Percentiles rank a stretch among this genome's conserved stretches.
Evolutionary conservation across 2,329 filamentous ascomycete species (phyloP).

Genomic region (Stenocarpella maydis): DNA sequence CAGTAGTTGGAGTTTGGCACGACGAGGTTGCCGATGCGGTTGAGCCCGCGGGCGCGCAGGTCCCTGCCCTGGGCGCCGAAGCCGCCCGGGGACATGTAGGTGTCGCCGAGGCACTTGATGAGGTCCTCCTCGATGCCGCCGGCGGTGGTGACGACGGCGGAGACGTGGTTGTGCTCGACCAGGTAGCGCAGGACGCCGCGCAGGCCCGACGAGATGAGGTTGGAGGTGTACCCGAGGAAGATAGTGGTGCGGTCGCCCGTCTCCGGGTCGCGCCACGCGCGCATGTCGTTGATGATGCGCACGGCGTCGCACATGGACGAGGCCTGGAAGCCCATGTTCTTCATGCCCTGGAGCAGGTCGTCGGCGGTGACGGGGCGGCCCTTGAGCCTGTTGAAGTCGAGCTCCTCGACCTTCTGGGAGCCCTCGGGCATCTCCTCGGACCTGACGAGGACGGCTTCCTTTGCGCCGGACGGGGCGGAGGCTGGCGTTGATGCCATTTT

Average conservation of each 20-base stretch:
- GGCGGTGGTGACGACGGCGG: slow-evolving; percentile 92
- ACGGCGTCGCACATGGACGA: slow-evolving; percentile 84
- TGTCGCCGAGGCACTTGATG: slow-evolving; percentile 96
- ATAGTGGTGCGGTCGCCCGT: slow-evolving; percentile 85
- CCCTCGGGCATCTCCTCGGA: slow-evolving; percentile 83
- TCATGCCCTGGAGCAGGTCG: slow-evolving; percentile 83
- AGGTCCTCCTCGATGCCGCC: slow-evolving; percentile 97
- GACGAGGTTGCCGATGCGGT: slow-evolving; percentile 93
- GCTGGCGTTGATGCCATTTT: slow-evolving; percentile 47
- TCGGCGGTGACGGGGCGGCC: slow-evolving; percentile 81
- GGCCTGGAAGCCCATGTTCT: slow-evolving; percentile 79
- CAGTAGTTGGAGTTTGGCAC: slow-evolving; percentile 99
- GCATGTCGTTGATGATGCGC: slow-evolving; percentile 94
- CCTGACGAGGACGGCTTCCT: slow-evolving; percentile 83
- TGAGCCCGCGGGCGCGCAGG: slow-evolving; percentile 85
- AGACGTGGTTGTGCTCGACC: slow-evolving; percentile 91
- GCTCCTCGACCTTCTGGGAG: slow-evolving; percentile 83
- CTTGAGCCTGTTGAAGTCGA: slow-evolving; percentile 88
- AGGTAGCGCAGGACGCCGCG: slow-evolving; percentile 92
- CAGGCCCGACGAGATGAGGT: slow-evolving; percentile 94
- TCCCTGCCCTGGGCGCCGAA: slow-evolving; percentile 81
- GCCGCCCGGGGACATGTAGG: slow-evolving; percentile 77
- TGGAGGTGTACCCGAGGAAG: slow-evolving; percentile 97
- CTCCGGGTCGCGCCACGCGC: slow-evolving; percentile 82
- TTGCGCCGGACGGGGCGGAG: slow-evolving; percentile 67